Percentiles rank a stretch among this genome's conserved stretches.
These are phyloP conservation scores for Cryptomeria japonica DNA, from an alignment of 75 land plant genomes.

Conservation along the genomic window DNA sequence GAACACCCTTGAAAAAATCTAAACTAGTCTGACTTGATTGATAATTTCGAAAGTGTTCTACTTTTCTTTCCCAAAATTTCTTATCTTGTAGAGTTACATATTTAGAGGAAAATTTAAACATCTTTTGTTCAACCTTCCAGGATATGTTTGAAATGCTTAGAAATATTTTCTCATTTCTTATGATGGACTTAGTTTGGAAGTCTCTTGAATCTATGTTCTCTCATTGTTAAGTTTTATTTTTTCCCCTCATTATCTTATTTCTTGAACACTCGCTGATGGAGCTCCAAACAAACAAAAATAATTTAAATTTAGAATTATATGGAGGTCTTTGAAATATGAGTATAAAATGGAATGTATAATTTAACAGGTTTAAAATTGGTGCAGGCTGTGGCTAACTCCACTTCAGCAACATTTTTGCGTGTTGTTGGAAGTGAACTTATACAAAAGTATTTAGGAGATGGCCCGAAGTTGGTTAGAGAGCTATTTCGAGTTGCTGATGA, in stretches of 20 bases:
- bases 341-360: not conserved
- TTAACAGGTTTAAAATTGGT: not conserved
- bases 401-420: slow-evolving; percentile 86
- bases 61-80: not conserved
- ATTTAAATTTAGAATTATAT: not conserved
- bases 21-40: not conserved
- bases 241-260: not conserved
- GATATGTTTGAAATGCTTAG: not conserved
- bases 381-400: slow-evolving; percentile 88
- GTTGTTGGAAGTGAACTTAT: slow-evolving; percentile 91
- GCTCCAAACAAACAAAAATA: not conserved
- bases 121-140: not conserved
- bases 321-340: not conserved
- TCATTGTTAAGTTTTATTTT: not conserved
- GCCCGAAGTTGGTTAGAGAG: slow-evolving; percentile 85
- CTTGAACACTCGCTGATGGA: not conserved
- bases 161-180: not conserved
- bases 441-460: slow-evolving; percentile 87
- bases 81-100: not conserved
- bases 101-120: not conserved
- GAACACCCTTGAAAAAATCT: not conserved
- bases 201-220: not conserved
- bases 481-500: slow-evolving; percentile 92
- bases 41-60: not conserved
- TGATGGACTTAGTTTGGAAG: not conserved